These are phyloP conservation scores for Sphaerulina vaccinii DNA, from an alignment of 2,329 filamentous ascomycete species.

Conservation along the genomic window DNA sequence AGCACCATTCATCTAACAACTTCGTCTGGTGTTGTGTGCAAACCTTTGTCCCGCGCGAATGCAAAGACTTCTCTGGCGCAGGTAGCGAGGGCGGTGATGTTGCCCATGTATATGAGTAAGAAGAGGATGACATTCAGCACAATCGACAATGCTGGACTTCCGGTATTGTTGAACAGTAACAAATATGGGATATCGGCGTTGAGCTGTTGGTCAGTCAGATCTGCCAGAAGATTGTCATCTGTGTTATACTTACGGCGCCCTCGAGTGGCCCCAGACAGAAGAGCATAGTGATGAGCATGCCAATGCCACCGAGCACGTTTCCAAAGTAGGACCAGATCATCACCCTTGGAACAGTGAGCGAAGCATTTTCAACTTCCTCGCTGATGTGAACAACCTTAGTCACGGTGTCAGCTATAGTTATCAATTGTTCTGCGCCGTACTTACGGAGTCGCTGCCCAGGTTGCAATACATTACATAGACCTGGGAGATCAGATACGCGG, in stretches of 20 bases:
- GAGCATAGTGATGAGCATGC: constrained; percentile 31
- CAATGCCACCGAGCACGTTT: constrained; percentile 26
- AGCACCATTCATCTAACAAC: no score
- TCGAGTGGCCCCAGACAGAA: constrained; percentile 35
- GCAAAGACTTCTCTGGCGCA: constrained; percentile 46
- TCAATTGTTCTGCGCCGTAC: neutral
- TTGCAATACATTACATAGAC: constrained; percentile 17
- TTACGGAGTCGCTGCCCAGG: constrained; percentile 29
- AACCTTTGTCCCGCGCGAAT: constrained; percentile 43
- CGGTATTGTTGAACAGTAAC: constrained; percentile 32
- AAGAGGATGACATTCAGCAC: constrained; percentile 32
- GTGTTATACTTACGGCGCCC: constrained; percentile 22
- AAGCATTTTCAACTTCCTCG: constrained; percentile 38
- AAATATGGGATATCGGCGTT: constrained; percentile 27
- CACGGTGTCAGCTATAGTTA: neutral
- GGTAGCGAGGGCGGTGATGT: constrained; percentile 41
- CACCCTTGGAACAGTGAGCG: constrained; percentile 31
- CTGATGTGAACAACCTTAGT: constrained; percentile 33
- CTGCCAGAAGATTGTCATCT: neutral
- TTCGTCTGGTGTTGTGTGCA: no score
- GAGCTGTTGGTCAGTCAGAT: constrained; percentile 14
- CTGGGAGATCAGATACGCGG: constrained; percentile 34
- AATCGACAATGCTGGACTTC: constrained; percentile 24
- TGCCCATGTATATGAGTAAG: constrained; percentile 29
- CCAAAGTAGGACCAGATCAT: constrained; percentile 33